Percentiles rank a stretch among this genome's conserved stretches.
phyloP scores from a whole-genome alignment of 2,329 filamentous ascomycete species.

The Xylariaceae sp. region DNA sequence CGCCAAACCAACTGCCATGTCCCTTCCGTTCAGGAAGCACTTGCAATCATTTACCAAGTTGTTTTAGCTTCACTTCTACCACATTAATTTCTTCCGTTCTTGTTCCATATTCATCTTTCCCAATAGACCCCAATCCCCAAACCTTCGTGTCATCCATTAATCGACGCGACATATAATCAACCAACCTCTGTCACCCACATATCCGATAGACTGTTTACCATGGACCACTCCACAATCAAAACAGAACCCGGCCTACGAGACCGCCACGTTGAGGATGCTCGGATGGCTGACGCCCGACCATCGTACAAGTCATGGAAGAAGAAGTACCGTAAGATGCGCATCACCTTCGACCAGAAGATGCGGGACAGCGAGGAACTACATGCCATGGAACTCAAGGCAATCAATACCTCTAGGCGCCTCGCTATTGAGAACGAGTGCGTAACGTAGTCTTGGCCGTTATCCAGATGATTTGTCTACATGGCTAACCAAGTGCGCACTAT shows the following conservation, averaged over 20 bases:
- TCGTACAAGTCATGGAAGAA: constrained; percentile 73
- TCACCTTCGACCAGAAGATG: constrained; percentile 71
- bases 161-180: too few species aligned
- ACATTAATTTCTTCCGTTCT: background rate
- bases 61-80: too few species aligned
- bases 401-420: constrained; percentile 74
- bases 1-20: too few species aligned
- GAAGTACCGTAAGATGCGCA: constrained; percentile 91
- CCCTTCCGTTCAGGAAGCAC: too few species aligned
- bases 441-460: too few species aligned
- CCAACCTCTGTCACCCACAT: too few species aligned
- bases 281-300: constrained; percentile 40
- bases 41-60: too few species aligned
- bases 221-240: constrained; percentile 26
- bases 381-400: constrained; percentile 72
- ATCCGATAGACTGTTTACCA: too few species aligned
- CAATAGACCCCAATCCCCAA: background rate
- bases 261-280: constrained; percentile 29
- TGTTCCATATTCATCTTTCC: constrained; percentile 1
- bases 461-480: too few species aligned
- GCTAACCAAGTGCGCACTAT: too few species aligned
- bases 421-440: constrained; percentile 95
- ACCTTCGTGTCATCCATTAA: too few species aligned
- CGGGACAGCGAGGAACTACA: constrained; percentile 77
- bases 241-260: constrained; percentile 30